A percentile compares a stretch with the other conserved stretches of the same genome.
phyloP scores from a whole-genome alignment of 2,329 filamentous ascomycete genomes.

The Akanthomyces dipterigenus region DNA sequence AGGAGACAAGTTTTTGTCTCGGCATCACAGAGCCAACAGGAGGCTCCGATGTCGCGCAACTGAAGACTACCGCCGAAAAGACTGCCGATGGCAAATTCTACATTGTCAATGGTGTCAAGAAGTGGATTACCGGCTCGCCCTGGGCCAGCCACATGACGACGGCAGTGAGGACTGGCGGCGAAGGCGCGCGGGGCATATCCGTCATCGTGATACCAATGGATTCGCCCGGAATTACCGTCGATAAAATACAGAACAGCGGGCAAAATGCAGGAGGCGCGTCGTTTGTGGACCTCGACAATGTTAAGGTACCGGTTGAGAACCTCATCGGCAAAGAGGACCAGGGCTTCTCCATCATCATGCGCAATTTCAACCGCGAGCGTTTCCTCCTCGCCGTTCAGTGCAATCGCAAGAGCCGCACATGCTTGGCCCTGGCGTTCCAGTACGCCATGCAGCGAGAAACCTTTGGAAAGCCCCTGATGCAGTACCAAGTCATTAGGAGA shows the following conservation, averaged over 20 bases:
- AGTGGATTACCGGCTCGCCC: constrained; percentile 59
- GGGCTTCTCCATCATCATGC: constrained; percentile 54
- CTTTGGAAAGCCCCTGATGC: constrained; percentile 51
- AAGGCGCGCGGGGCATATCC: constrained; percentile 47
- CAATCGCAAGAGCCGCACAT: constrained; percentile 51
- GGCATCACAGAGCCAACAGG: constrained; percentile 58
- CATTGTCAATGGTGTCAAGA: constrained; percentile 60
- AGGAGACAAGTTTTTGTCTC: constrained; percentile 55
- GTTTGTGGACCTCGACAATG: constrained; percentile 49
- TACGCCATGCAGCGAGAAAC: constrained; percentile 48
- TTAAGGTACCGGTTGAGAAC: constrained; percentile 46
- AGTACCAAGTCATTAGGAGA: constrained; percentile 51
- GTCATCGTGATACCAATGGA: constrained; percentile 50
- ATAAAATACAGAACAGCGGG: constrained; percentile 56
- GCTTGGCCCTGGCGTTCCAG: constrained; percentile 43
- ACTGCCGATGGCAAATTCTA: constrained; percentile 41
- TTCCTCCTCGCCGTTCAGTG: constrained; percentile 50
- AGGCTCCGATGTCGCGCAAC: constrained; percentile 58
- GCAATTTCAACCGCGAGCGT: constrained; percentile 53
- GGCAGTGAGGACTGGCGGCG: constrained; percentile 52
- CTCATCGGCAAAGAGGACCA: constrained; percentile 47
- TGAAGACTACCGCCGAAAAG: constrained; percentile 51
- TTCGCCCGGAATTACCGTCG: constrained; percentile 41
- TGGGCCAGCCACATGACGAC: constrained; percentile 57
- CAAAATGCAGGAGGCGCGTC: constrained; percentile 58